Percentiles rank a stretch among this genome's conserved stretches.
Conservation (phyloP, 768 basidiomycete genomes). For the Leccinum ochraceum region DNA sequence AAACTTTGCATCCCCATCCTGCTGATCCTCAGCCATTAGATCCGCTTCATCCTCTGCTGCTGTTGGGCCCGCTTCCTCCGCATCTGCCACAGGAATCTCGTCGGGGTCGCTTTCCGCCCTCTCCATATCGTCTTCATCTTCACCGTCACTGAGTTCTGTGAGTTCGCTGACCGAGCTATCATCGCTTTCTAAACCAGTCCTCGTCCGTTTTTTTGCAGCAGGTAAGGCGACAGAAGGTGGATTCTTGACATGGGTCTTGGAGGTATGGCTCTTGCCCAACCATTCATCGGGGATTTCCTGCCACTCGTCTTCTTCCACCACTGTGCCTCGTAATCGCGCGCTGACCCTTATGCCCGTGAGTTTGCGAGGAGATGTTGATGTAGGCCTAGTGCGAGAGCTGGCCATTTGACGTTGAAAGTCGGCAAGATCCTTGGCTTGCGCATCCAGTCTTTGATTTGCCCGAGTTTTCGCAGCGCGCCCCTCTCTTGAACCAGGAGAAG, state of each 20-base stretch:
- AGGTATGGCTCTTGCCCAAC: conserved; percentile 35
- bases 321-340: conserved; percentile 57
- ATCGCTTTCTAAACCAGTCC: conserved; percentile 65
- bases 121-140: conserved; percentile 32
- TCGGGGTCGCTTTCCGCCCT: conserved; percentile 15
- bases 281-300: conserved; percentile 80
- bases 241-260: conserved; percentile 17
- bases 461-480: conserved; percentile 68
- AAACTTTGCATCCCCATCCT: background rate
- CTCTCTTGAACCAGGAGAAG: conserved; percentile 40
- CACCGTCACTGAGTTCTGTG: conserved; percentile 65
- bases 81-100: background rate
- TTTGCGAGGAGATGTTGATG: conserved; percentile 27
- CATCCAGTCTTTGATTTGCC: conserved; percentile 68
- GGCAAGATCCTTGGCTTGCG: conserved; percentile 68
- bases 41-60: background rate
- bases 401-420: conserved; percentile 53
- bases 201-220: conserved; percentile 22
- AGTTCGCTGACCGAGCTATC: conserved; percentile 68
- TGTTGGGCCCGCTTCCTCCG: conserved; percentile 3
- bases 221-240: conserved; percentile 7
- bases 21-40: conserved; percentile 8
- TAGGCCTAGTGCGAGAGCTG: conserved; percentile 11
- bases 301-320: conserved; percentile 66
- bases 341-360: conserved; percentile 64